phyloP scores from a whole-genome alignment of 768 basidiomycete species.

The Punctularia strigosozonata region DNA sequence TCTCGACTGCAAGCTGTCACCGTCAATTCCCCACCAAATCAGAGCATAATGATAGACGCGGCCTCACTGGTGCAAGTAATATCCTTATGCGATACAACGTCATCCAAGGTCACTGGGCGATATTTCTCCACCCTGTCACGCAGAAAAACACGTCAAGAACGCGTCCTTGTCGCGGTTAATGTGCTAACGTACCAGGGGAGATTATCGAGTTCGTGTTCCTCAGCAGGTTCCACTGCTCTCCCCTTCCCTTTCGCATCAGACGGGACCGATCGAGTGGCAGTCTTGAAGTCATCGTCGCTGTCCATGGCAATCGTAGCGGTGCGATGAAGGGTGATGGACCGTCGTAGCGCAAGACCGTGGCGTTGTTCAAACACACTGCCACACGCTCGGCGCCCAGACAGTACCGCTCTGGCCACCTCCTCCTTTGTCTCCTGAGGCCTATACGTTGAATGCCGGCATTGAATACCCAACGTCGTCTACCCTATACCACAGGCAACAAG shows the following conservation, averaged over 20 bases:
- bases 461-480: no score
- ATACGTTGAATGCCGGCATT: no score
- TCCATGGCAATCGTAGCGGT: constrained; percentile 27
- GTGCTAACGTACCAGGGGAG: constrained; percentile 64
- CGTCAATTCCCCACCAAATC: constrained; percentile 4
- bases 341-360: constrained; percentile 2
- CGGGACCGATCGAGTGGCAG: constrained; percentile 30
- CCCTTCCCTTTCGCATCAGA: constrained; percentile 56
- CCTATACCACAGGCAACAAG: no score
- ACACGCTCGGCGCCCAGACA: no score
- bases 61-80: constrained; percentile 86
- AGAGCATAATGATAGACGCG: background rate
- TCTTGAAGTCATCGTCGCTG: constrained; percentile 46
- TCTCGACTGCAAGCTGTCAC: constrained; percentile 66
- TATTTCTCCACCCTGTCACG: constrained; percentile 91
- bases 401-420: no score
- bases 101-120: constrained; percentile 79
- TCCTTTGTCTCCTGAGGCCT: no score
- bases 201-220: constrained; percentile 43
- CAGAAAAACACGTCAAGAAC: constrained; percentile 3
- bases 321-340: background rate
- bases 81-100: constrained; percentile 94
- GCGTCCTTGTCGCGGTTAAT: constrained; percentile 1
- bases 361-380: no score
- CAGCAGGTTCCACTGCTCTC: constrained; percentile 37